Percentiles rank a stretch among this genome's conserved stretches.
Evolutionary conservation across 805 yeast genomes (phyloP).

Genomic region (Ogataea trehaloabstinens): DNA sequence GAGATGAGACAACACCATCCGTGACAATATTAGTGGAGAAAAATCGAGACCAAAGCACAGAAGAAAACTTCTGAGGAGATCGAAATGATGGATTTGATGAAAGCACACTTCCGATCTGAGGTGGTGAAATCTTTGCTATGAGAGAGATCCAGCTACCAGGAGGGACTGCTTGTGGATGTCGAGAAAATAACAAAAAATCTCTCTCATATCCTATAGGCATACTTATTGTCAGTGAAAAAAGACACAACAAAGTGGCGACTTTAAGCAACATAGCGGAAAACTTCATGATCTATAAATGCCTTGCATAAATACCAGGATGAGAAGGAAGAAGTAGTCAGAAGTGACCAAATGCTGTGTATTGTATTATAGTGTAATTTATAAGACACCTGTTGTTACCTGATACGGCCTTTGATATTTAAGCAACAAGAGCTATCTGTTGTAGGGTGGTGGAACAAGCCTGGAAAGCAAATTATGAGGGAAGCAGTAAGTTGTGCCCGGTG

Average conservation of each 20-base stretch:
- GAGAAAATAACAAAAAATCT: background rate
- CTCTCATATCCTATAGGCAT: constrained; percentile 9
- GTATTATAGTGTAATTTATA: too few relatives aligned
- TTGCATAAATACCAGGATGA: background rate
- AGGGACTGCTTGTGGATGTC: constrained; percentile 3
- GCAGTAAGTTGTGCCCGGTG: background rate
- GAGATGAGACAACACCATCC: constrained; percentile 20
- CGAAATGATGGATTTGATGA: background rate
- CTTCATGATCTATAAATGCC: constrained; percentile 6
- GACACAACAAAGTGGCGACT: constrained; percentile 3
- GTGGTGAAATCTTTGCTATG: constrained; percentile 9
- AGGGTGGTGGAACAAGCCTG: background rate
- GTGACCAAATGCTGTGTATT: background rate
- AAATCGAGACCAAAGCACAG: constrained; percentile 3
- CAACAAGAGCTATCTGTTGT: background rate
- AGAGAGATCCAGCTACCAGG: constrained; percentile 11
- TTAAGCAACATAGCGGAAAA: constrained; percentile 3
- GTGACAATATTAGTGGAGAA: constrained; percentile 9
- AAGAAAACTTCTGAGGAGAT: constrained; percentile 3
- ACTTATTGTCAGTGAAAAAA: constrained; percentile 5
- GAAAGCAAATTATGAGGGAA: background rate
- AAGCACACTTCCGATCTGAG: constrained; percentile 7
- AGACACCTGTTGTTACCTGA: background rate
- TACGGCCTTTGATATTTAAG: background rate
- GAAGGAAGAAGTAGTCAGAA: background rate